These are phyloP conservation scores for Sarocladiaceae sp. DNA, from an alignment of 2,329 filamentous ascomycete species.

Conservation along the genomic window DNA sequence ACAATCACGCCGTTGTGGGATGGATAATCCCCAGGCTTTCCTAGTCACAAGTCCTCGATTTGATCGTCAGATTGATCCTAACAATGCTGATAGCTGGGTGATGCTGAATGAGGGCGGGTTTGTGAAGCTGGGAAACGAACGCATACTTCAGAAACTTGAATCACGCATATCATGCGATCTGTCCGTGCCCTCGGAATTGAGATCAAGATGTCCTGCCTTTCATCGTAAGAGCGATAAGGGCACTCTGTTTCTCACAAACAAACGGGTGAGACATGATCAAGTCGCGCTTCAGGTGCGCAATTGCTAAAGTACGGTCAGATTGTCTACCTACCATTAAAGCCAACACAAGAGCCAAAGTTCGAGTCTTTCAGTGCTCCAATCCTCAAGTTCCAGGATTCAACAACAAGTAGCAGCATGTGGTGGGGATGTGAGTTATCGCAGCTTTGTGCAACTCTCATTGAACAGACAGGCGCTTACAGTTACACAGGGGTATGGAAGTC, in stretches of 20 bases:
- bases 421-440: constrained; percentile 64
- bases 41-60: constrained; percentile 31
- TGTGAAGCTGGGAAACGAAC: constrained; percentile 80
- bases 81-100: constrained; percentile 69
- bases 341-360: constrained; percentile 57
- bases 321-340: constrained; percentile 76
- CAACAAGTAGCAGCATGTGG: constrained; percentile 76
- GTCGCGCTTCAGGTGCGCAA: background rate
- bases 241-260: constrained; percentile 76
- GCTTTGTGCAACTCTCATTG: background rate
- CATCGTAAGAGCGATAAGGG: constrained; percentile 71
- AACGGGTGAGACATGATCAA: constrained; percentile 57
- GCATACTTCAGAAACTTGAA: constrained; percentile 74
- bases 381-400: constrained; percentile 80
- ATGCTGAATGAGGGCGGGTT: constrained; percentile 82
- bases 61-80: constrained; percentile 39
- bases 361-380: constrained; percentile 89
- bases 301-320: constrained; percentile 47
- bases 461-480: background rate
- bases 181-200: constrained; percentile 63
- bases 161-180: constrained; percentile 74
- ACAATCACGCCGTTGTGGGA: constrained; percentile 20
- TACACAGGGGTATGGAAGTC: constrained; percentile 65
- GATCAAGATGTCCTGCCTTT: constrained; percentile 57
- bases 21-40: constrained; percentile 39